These are phyloP conservation scores for Salix udensis DNA, from an alignment of 345 rosid species.

Conservation along the genomic window DNA sequence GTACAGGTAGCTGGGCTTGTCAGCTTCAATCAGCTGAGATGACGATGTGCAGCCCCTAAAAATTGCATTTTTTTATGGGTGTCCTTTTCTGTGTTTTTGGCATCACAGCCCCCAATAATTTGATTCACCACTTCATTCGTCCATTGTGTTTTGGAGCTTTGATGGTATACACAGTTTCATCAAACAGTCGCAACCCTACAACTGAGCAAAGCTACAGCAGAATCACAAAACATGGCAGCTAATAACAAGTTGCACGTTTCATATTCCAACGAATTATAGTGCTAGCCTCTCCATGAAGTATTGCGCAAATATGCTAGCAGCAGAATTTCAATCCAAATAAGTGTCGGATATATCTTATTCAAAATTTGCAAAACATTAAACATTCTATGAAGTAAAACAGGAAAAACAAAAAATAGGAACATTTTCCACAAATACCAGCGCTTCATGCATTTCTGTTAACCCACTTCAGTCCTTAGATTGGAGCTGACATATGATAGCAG, in stretches of 20 bases:
- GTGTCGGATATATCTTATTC: neutral
- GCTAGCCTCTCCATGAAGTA: neutral
- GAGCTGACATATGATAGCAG: too few species aligned
- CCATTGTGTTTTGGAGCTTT: neutral
- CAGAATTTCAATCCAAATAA: neutral
- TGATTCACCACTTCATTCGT: neutral
- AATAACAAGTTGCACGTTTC: neutral
- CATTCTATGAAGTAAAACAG: neutral
- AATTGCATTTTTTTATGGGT: neutral
- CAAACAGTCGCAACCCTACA: neutral
- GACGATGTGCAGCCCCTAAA: neutral
- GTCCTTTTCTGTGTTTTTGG: neutral
- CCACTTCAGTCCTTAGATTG: neutral
- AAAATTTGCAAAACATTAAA: neutral
- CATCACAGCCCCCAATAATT: neutral
- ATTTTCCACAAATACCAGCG: neutral
- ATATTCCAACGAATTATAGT: neutral
- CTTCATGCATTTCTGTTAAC: neutral
- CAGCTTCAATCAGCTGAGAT: neutral
- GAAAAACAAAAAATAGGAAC: neutral
- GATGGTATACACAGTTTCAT: neutral
- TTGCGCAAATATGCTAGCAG: neutral
- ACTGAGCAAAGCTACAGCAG: neutral
- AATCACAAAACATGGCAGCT: neutral
- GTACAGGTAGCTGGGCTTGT: neutral